phyloP scores from a whole-genome alignment of 371 early-diverging fungal genomes.

The Conidiobolus incongruus region DNA sequence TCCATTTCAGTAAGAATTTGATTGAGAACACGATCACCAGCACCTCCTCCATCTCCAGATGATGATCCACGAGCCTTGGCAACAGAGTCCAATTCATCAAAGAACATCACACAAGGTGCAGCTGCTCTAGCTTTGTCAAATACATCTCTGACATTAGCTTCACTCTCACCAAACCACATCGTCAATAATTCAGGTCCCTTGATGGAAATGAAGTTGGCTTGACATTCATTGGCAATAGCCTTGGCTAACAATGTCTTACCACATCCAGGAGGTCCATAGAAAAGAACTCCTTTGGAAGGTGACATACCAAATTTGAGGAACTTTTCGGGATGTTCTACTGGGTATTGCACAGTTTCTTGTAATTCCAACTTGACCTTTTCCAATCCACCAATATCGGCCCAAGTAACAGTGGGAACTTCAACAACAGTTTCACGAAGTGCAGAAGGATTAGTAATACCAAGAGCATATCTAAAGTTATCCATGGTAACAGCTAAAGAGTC shows the following conservation, averaged over 20 bases:
- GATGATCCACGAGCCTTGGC: constrained; percentile 89
- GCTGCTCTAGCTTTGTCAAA: constrained; percentile 99
- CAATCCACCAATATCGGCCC: constrained; percentile 99
- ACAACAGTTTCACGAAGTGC: constrained; percentile 99
- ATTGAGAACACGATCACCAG: constrained; percentile 98
- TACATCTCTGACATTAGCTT: constrained; percentile 98
- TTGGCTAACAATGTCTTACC: constrained; percentile 99
- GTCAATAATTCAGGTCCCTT: too few species aligned
- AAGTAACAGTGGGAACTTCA: constrained; percentile 95
- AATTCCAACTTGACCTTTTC: constrained; percentile 98
- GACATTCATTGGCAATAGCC: constrained; percentile 99
- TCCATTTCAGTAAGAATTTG: constrained; percentile 99
- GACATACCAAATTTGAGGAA: constrained; percentile 99
- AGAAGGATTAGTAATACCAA: constrained; percentile 95
- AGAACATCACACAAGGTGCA: constrained; percentile 99
- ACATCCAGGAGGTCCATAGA: constrained; percentile 99
- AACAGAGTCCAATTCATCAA: too few species aligned
- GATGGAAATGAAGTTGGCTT: constrained; percentile 99
- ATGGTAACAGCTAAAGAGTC: constrained; percentile 96
- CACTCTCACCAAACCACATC: constrained; percentile 99
- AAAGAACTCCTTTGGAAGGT: constrained; percentile 98
- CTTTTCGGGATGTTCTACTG: constrained; percentile 99
- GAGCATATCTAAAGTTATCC: constrained; percentile 97
- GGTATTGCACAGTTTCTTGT: constrained; percentile 99
- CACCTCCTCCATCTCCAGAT: constrained; percentile 85